Conservation (phyloP, 768 basidiomycete species). For the Gloeostereum incarnatum region DNA sequence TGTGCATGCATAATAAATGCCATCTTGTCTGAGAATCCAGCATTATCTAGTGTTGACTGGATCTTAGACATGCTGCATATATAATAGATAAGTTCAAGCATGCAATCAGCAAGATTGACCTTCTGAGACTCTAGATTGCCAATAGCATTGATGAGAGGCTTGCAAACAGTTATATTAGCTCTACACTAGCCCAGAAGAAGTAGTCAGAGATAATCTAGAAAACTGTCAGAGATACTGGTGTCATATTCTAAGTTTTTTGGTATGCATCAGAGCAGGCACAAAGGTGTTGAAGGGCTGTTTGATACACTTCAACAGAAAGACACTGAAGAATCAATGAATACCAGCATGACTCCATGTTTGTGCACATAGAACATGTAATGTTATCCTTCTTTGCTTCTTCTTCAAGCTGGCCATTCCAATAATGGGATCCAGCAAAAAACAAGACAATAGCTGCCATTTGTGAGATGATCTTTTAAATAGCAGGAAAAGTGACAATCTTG, state of each 20-base stretch:
- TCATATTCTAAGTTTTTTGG: background rate
- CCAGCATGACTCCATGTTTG: constrained; percentile 14
- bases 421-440: constrained; percentile 13
- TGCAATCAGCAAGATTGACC: constrained; percentile 17
- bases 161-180: constrained; percentile 11
- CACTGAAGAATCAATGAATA: constrained; percentile 16
- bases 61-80: constrained; percentile 12
- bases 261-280: constrained; percentile 1
- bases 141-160: constrained; percentile 19
- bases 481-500: constrained; percentile 11
- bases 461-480: constrained; percentile 12
- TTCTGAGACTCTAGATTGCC: constrained; percentile 16
- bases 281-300: background rate
- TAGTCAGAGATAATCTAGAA: constrained; percentile 4
- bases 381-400: constrained; percentile 6
- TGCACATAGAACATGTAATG: constrained; percentile 11
- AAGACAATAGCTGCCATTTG: constrained; percentile 1
- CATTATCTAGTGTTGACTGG: constrained; percentile 6
- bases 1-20: constrained; percentile 16
- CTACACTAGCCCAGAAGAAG: constrained; percentile 7
- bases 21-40: constrained; percentile 11
- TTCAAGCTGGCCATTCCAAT: constrained; percentile 20
- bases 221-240: background rate
- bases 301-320: constrained; percentile 10
- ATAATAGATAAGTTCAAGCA: constrained; percentile 16